A percentile compares a stretch with the other conserved stretches of the same genome.
phyloP scores from a whole-genome alignment of 768 basidiomycete genomes.

The Astraeus odoratus region DNA sequence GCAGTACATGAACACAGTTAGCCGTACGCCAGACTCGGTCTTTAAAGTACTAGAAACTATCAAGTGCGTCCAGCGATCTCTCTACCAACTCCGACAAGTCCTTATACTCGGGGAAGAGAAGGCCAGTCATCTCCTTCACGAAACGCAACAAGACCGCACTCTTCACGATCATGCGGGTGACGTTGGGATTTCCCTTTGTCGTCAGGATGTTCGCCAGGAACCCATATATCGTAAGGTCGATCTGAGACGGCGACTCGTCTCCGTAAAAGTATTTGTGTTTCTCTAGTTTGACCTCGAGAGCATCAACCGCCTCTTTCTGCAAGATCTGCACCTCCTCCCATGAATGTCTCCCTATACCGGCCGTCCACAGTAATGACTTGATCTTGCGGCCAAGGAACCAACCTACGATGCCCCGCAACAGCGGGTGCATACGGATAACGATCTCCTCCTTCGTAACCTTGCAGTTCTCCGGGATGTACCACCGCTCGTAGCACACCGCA shows the following conservation, averaged over 20 bases:
- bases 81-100: slow-evolving; percentile 8
- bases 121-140: slow-evolving; percentile 17
- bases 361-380: slow-evolving; percentile 11
- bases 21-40: too few relatives aligned
- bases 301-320: slow-evolving; percentile 25
- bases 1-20: too few relatives aligned
- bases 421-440: slow-evolving; percentile 12
- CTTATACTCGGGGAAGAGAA: slow-evolving; percentile 23
- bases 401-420: slow-evolving; percentile 16
- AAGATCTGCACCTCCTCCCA: slow-evolving; percentile 24
- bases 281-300: slow-evolving; percentile 22
- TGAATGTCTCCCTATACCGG: slow-evolving; percentile 26
- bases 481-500: slow-evolving; percentile 26
- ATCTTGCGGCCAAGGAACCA: slow-evolving; percentile 19
- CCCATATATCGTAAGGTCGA: slow-evolving; percentile 24
- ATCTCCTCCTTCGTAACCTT: slow-evolving; percentile 7
- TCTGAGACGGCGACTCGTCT: slow-evolving; percentile 18
- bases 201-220: slow-evolving; percentile 26
- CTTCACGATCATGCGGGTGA: slow-evolving; percentile 15
- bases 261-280: slow-evolving; percentile 22
- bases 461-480: slow-evolving; percentile 24
- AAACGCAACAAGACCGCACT: slow-evolving; percentile 16
- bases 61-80: too few relatives aligned
- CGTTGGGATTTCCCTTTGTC: slow-evolving; percentile 20
- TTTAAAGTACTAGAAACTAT: too few relatives aligned